A percentile compares a stretch with the other conserved stretches of the same genome.
Evolutionary conservation across 1,284 basidiomycete species (phyloP).

Genomic region (Ceraceosorus guamensis): DNA sequence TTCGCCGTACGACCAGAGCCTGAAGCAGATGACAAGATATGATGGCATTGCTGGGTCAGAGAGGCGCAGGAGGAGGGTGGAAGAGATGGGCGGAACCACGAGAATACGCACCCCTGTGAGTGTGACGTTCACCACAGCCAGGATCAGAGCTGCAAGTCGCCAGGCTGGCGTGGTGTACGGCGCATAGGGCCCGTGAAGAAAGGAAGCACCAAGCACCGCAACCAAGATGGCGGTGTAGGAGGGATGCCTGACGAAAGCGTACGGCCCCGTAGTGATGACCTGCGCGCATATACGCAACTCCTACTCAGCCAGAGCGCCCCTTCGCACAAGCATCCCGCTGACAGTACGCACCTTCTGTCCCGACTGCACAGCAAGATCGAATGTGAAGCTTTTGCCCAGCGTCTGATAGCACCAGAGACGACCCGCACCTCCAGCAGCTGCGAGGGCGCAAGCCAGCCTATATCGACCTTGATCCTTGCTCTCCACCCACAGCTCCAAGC

Average conservation of each 20-base stretch:
- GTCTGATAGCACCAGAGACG: neutral
- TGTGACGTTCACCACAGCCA: neutral
- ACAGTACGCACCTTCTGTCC: slow-evolving; percentile 6
- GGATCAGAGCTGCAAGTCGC: neutral
- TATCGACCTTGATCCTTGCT: neutral
- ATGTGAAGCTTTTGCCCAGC: slow-evolving; percentile 7
- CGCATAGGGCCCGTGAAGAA: neutral
- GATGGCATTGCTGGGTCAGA: no score
- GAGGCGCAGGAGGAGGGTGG: no score
- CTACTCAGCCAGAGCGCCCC: neutral
- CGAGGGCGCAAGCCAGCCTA: neutral
- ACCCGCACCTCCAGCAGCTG: neutral
- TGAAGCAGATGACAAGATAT: no score
- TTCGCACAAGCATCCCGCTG: neutral
- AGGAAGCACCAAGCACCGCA: neutral
- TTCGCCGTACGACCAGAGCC: no score
- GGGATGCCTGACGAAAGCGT: slow-evolving; percentile 10
- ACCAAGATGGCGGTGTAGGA: slow-evolving; percentile 7
- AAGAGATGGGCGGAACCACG: neutral
- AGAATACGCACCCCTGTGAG: neutral
- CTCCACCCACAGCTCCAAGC: neutral
- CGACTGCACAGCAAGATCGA: slow-evolving; percentile 2
- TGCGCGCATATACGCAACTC: neutral
- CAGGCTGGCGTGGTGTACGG: neutral
- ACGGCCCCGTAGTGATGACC: slow-evolving; percentile 7